Conservation (phyloP, 2,329 filamentous ascomycete species). For the Epichloe festucae region DNA sequence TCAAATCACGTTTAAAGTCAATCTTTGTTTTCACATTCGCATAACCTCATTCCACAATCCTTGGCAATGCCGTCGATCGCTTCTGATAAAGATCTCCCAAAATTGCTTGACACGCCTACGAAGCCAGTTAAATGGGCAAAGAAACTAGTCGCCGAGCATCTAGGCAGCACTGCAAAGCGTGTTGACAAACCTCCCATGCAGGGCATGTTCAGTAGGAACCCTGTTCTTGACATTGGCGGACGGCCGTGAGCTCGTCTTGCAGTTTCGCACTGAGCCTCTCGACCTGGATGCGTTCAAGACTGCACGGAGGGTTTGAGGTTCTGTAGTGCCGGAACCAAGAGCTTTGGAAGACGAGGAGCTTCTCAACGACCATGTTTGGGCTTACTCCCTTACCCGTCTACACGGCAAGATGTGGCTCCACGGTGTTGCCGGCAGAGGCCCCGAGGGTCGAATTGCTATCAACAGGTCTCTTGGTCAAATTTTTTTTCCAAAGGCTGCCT, state of each 20-base stretch:
- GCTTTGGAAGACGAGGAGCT: not conserved
- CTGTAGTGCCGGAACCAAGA: not conserved
- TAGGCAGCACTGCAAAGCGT: constrained; percentile 12
- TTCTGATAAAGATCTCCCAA: constrained; percentile 11
- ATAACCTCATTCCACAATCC: not conserved
- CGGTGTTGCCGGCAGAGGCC: not conserved
- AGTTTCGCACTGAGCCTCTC: constrained; percentile 3
- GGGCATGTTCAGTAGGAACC: constrained; percentile 16
- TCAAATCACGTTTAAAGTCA: not conserved
- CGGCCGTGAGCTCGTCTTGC: not conserved
- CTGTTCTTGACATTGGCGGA: constrained; percentile 11
- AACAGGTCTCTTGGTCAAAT: constrained; percentile 1
- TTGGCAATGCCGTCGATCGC: constrained; percentile 6
- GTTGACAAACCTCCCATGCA: constrained; percentile 15
- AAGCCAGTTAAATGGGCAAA: constrained; percentile 17
- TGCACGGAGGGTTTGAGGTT: not conserved
- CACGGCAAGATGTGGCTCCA: not conserved
- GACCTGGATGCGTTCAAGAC: not conserved
- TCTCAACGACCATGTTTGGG: not conserved
- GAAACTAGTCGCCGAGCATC: constrained; percentile 13
- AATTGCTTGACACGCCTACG: constrained; percentile 12
- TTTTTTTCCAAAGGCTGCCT: constrained; percentile 1
- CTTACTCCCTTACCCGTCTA: not conserved
- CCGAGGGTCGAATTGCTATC: constrained; percentile 1
- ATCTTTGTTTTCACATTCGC: not conserved